Conservation (phyloP, 768 basidiomycete genomes). For the Rhizopogon sp. region DNA sequence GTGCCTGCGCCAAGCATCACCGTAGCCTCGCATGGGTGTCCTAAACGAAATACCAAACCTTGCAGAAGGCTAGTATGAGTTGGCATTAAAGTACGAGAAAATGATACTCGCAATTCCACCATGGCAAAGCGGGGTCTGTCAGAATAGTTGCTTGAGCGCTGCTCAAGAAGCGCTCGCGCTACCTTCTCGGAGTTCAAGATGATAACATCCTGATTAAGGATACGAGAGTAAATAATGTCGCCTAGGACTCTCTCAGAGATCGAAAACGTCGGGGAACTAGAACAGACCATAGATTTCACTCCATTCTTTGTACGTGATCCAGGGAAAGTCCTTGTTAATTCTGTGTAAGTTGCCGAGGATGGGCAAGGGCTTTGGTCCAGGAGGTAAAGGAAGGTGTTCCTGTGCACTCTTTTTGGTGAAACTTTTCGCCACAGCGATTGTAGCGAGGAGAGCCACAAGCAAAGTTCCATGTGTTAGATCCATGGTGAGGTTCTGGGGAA, state of each 20-base stretch:
- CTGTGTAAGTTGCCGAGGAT: constrained; percentile 44
- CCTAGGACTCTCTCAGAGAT: constrained; percentile 18
- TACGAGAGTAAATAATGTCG: constrained; percentile 35
- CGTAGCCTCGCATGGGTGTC: constrained; percentile 31
- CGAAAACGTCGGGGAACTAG: not conserved
- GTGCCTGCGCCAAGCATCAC: constrained; percentile 26
- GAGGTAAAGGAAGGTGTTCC: constrained; percentile 34
- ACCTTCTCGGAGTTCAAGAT: constrained; percentile 36
- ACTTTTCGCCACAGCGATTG: not conserved
- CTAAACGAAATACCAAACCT: constrained; percentile 36
- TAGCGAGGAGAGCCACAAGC: not conserved
- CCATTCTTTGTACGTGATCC: constrained; percentile 24
- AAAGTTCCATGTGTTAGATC: not conserved
- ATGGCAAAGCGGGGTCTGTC: constrained; percentile 32
- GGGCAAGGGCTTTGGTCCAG: constrained; percentile 43
- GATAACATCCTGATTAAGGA: constrained; percentile 38
- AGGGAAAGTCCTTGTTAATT: constrained; percentile 27
- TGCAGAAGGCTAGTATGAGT: constrained; percentile 9
- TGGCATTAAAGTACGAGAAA: not conserved
- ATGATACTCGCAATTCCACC: constrained; percentile 29
- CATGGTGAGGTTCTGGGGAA: not conserved
- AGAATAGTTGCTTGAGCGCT: constrained; percentile 37
- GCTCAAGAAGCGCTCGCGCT: constrained; percentile 37
- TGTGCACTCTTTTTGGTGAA: not conserved
- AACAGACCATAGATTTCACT: constrained; percentile 18